Conservation (phyloP, 305 asterid genomes). For the Fraxinus latifolia region DNA sequence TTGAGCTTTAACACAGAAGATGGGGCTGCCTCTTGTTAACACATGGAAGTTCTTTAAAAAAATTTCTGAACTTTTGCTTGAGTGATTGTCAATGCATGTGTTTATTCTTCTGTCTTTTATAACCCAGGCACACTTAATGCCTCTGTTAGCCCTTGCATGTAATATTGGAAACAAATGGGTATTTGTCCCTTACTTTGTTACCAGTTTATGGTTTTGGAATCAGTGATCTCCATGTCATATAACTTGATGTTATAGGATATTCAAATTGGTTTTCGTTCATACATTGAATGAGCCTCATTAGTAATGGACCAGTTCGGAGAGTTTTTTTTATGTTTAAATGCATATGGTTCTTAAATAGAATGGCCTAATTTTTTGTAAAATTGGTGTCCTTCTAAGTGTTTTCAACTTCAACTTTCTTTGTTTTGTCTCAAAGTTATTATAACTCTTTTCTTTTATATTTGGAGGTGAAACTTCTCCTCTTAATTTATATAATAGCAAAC, state of each 20-base stretch:
- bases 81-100: neutral
- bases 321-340: neutral
- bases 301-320: neutral
- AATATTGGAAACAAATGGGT: neutral
- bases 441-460: neutral
- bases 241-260: neutral
- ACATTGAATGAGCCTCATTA: neutral
- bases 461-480: neutral
- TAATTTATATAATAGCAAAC: neutral
- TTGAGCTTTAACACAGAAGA: neutral
- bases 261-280: neutral
- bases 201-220: neutral
- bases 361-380: neutral
- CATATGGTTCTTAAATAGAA: neutral
- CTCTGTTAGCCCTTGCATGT: neutral
- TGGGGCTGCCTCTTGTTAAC: neutral
- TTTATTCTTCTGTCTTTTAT: neutral
- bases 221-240: neutral
- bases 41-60: neutral
- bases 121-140: neutral
- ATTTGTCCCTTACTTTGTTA: neutral
- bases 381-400: neutral
- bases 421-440: neutral
- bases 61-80: neutral
- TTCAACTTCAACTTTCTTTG: neutral